A percentile compares a stretch with the other conserved stretches of the same genome.
phyloP scores from a whole-genome alignment of 345 rosid genomes.

The Linum trigynum region DNA sequence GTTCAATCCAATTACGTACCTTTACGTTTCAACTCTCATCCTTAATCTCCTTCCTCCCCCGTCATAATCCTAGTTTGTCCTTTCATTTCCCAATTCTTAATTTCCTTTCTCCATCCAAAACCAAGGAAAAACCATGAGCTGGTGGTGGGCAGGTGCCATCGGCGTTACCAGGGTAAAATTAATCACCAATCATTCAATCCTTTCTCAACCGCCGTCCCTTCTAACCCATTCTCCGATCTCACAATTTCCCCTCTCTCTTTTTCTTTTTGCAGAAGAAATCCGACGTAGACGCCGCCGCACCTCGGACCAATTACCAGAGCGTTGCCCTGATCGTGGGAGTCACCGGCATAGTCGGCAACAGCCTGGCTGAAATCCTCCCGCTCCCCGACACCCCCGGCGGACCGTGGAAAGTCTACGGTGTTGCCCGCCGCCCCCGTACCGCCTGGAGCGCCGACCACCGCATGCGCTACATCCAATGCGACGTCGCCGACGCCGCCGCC shows the following conservation, averaged over 20 bases:
- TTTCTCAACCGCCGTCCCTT: background rate
- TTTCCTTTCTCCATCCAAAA: background rate
- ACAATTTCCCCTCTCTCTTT: background rate
- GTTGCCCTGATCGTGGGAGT: conserved; percentile 68
- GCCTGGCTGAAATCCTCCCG: conserved; percentile 83
- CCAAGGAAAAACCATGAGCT: conserved; percentile 16
- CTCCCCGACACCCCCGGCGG: conserved; percentile 82
- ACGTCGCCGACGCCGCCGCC: conserved; percentile 40
- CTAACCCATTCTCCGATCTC: background rate
- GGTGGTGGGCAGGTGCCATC: conserved; percentile 41
- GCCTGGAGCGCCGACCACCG: conserved; percentile 64
- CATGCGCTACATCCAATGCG: conserved; percentile 80
- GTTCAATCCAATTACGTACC: too few relatives aligned
- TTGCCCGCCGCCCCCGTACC: conserved; percentile 74
- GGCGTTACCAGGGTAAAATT: conserved; percentile 24
- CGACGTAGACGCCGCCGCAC: conserved; percentile 39
- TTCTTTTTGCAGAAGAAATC: conserved; percentile 47
- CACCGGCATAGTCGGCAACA: conserved; percentile 87
- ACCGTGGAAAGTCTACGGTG: conserved; percentile 93
- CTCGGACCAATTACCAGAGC: conserved; percentile 42
- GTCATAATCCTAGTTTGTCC: too few relatives aligned
- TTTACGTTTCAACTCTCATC: too few relatives aligned
- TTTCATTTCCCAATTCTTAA: background rate
- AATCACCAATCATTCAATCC: background rate
- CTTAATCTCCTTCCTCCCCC: background rate